Evolutionary conservation across 2,329 filamentous ascomycete species (phyloP), one percentile per base, ranked within the genome.

Genomic region (Fusarium sp.): DNA sequence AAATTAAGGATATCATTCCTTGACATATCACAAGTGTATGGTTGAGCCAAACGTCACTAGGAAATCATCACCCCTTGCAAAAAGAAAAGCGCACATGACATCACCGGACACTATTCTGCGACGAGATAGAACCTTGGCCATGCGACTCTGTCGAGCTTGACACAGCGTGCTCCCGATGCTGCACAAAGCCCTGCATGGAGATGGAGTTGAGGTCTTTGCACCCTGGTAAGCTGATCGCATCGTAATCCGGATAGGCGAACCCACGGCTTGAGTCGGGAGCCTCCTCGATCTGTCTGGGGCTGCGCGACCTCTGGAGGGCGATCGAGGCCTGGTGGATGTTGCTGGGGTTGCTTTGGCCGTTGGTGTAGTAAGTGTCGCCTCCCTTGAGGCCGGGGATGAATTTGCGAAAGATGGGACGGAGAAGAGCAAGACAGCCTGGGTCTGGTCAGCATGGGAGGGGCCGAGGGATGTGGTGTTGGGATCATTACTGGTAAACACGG

Each of bases 151-250:
- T 63, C 57, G 47, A 32, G 13, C 55, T 64, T 5, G 56, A 55
- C 31, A 48, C 7, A n/a, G 26, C 15, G 5, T 56, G 39, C 11
- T 61, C 61, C 24, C 39, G 42, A 45, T 64, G 32, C 19, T 60
- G 32, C 43, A 61, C 34, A 9, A 53, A 43, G 2, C 38, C 53
- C 28, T 52, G 61, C 1, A 25, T 32, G 2, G 60, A 57, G 3
- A 46, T 64, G 3, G 55, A 61, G 5, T 46, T 55, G 15, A 34
- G 31, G 19, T 61, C 60, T 64, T 64, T 64, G 13, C 29, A 43
- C 7, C 50, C 61, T 64, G 60, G 61, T 61, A 64, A 64, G 55
- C 61, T 61, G 49, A 57, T 49, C 46, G 61, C 39, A 44, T 60
- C 61, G 57, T 64, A 64, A 26, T 57, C 60, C 34, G 42, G 50